Conservation (phyloP, 2,329 filamentous ascomycete genomes). For the Fusarium nygamai region DNA sequence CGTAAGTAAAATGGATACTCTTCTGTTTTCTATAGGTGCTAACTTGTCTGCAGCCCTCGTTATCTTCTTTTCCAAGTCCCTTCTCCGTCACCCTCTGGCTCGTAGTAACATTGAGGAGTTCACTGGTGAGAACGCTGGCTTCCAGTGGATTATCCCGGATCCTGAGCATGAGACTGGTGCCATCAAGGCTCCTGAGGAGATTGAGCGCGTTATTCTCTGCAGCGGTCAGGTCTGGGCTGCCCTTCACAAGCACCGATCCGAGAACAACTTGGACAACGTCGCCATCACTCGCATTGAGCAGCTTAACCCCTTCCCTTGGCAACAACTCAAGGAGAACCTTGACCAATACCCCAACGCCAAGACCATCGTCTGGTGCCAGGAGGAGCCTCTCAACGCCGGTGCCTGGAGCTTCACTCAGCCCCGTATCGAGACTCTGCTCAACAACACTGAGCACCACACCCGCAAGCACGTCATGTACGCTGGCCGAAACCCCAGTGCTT, state of each 20-base stretch:
- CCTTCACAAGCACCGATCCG: conserved; percentile 88
- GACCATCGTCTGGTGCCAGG: conserved; percentile 96
- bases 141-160: conserved; percentile 96
- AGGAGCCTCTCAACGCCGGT: conserved; percentile 97
- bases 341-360: conserved; percentile 97
- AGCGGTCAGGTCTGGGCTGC: conserved; percentile 93
- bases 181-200: conserved; percentile 84
- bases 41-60: conserved; percentile 70
- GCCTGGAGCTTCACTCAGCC: conserved; percentile 98
- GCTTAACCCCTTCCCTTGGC: conserved; percentile 98
- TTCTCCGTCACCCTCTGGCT: conserved; percentile 92
- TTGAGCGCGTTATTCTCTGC: conserved; percentile 94
- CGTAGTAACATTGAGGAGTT: conserved; percentile 93
- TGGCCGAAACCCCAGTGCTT: conserved; percentile 90
- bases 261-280: conserved; percentile 87
- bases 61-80: conserved; percentile 98
- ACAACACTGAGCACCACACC: conserved; percentile 91
- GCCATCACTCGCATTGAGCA: conserved; percentile 97
- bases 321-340: conserved; percentile 94
- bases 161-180: conserved; percentile 79
- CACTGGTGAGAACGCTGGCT: conserved; percentile 82
- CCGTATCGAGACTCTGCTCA: conserved; percentile 94
- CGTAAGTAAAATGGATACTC: conserved; percentile 68
- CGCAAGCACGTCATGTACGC: conserved; percentile 98
- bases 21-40: conserved; percentile 10